A percentile compares a stretch with the other conserved stretches of the same genome.
Conservation (phyloP, 2,329 filamentous ascomycete genomes). For the Celoporthe dispersa region DNA sequence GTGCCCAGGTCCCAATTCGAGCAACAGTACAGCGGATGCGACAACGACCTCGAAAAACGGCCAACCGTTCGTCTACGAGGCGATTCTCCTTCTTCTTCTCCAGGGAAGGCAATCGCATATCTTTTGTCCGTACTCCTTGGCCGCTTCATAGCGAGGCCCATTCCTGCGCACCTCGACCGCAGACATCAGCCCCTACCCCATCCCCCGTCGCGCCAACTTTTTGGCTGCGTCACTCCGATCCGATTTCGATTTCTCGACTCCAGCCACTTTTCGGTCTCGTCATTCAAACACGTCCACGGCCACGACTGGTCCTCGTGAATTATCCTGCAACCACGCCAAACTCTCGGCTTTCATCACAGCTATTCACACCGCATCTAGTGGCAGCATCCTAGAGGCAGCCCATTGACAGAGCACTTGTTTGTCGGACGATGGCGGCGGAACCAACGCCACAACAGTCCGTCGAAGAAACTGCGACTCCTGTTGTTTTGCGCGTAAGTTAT, state of each 20-base stretch:
- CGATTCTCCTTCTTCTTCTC: conserved; percentile 18
- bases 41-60: conserved; percentile 17
- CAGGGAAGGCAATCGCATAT: conserved; percentile 21
- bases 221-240: conserved; percentile 27
- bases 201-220: conserved; percentile 22
- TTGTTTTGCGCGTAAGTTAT: conserved; percentile 50
- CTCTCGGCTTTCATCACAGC: conserved; percentile 9
- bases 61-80: conserved; percentile 21
- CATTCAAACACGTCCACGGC: neutral
- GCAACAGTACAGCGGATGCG: conserved; percentile 12
- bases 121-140: conserved; percentile 14
- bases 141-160: conserved; percentile 13
- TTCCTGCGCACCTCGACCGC: neutral
- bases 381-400: conserved; percentile 26
- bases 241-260: conserved; percentile 26
- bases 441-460: conserved; percentile 57
- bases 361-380: conserved; percentile 18
- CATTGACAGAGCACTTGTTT: conserved; percentile 28
- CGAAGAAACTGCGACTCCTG: conserved; percentile 56
- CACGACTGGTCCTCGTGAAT: neutral
- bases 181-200: conserved; percentile 11
- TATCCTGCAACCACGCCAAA: conserved; percentile 10
- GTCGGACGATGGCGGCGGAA: conserved; percentile 69
- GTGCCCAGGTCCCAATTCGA: conserved; percentile 10
- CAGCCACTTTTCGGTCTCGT: conserved; percentile 17